These are phyloP conservation scores for Clonostachys rhizophaga DNA, from an alignment of 2,329 filamentous ascomycete genomes.

Conservation along the genomic window DNA sequence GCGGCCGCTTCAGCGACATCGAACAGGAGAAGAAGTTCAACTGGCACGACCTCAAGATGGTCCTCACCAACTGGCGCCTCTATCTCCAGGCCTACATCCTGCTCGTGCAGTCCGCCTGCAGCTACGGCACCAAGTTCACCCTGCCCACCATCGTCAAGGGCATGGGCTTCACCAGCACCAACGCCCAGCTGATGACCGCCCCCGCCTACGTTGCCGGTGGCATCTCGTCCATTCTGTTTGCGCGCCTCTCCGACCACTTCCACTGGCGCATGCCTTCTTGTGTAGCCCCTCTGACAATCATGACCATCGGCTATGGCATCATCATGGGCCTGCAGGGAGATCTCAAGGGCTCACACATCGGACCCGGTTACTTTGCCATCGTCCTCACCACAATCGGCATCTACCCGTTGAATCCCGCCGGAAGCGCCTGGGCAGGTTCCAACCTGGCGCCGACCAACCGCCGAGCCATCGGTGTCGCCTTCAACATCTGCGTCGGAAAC, in stretches of 20 bases:
- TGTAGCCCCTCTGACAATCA: constrained; percentile 43
- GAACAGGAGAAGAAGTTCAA: constrained; percentile 72
- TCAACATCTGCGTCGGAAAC: constrained; percentile 60
- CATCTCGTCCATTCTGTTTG: constrained; percentile 46
- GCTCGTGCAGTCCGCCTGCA: constrained; percentile 52
- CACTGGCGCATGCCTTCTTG: constrained; percentile 52
- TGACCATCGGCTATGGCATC: constrained; percentile 54
- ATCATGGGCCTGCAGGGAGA: constrained; percentile 55
- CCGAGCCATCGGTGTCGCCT: constrained; percentile 57
- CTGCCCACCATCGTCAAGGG: constrained; percentile 60
- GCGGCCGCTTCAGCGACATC: constrained; percentile 17
- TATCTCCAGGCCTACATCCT: constrained; percentile 55
- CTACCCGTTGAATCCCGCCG: constrained; percentile 74
- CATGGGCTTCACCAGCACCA: constrained; percentile 51
- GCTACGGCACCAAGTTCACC: constrained; percentile 55
- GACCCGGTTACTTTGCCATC: constrained; percentile 56
- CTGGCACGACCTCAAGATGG: constrained; percentile 68
- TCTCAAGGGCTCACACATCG: constrained; percentile 62
- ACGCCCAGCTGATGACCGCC: constrained; percentile 62
- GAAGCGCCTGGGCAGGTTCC: constrained; percentile 71
- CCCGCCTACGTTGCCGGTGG: constrained; percentile 58
- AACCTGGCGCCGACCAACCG: constrained; percentile 68
- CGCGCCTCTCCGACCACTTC: constrained; percentile 48
- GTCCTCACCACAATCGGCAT: constrained; percentile 68
- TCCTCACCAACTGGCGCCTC: constrained; percentile 78